Evolutionary conservation across 73 alveolate species (phyloP).

Genomic region (Stentor roeselii): DNA sequence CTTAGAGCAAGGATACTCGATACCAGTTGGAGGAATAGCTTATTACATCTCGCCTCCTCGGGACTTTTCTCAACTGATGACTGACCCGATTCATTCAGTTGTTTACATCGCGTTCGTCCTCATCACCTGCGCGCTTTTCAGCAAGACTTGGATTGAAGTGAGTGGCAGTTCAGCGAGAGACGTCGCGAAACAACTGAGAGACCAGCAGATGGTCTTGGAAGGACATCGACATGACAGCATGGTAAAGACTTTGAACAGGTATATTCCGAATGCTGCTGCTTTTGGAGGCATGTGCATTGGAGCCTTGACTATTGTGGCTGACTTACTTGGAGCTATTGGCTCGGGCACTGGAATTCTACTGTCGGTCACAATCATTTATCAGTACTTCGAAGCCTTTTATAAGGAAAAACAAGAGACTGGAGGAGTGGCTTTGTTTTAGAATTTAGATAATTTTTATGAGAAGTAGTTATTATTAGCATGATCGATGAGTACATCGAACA

Average conservation of each 20-base stretch:
- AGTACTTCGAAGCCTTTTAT: slow-evolving; percentile 93
- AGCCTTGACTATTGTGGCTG: slow-evolving; percentile 97
- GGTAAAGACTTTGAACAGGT: slow-evolving; percentile 86
- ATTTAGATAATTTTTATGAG: no score
- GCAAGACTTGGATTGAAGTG: slow-evolving; percentile 98
- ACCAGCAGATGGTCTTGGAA: slow-evolving; percentile 93
- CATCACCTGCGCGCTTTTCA: slow-evolving; percentile 98
- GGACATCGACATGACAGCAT: slow-evolving; percentile 92
- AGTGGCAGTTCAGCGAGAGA: slow-evolving; percentile 98
- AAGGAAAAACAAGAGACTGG: slow-evolving; percentile 77
- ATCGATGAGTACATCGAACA: no score
- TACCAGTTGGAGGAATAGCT: slow-evolving; percentile 99
- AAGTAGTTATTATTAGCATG: no score
- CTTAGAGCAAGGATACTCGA: slow-evolving; percentile 83
- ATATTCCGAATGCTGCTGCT: slow-evolving; percentile 99
- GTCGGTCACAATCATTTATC: slow-evolving; percentile 98
- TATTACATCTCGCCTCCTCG: slow-evolving; percentile 98
- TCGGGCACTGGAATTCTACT: slow-evolving; percentile 99
- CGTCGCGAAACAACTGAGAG: slow-evolving; percentile 99
- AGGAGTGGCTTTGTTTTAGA: slow-evolving; percentile 15
- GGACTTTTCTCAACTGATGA: slow-evolving; percentile 64
- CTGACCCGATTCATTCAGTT: slow-evolving; percentile 97
- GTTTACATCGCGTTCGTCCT: slow-evolving; percentile 95
- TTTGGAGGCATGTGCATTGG: slow-evolving; percentile 99
- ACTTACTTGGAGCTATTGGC: slow-evolving; percentile 99